Percentiles rank a stretch among this genome's conserved stretches.
Evolutionary conservation across 2,329 filamentous ascomycete species (phyloP).

Genomic region (Incumbomyces delicatus): DNA sequence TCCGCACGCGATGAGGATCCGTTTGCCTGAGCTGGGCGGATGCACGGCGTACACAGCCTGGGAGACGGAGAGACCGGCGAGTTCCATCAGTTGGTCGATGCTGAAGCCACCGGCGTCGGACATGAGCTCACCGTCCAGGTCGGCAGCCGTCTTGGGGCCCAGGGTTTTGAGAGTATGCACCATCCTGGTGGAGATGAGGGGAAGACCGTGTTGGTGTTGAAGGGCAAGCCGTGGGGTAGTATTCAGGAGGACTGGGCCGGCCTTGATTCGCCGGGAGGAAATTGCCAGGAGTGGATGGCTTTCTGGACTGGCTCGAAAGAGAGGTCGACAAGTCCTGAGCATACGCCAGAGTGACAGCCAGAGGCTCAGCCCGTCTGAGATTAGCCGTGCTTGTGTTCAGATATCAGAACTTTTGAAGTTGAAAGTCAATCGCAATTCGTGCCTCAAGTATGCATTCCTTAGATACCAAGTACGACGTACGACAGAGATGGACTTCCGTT

Average conservation of each 20-base stretch:
- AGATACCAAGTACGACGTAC: no score
- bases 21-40: conserved; percentile 58
- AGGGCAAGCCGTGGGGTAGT: no score
- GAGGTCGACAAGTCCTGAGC: not conserved
- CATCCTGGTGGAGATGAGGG: conserved; percentile 2
- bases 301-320: not conserved
- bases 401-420: no score
- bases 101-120: conserved; percentile 72
- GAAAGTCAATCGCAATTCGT: no score
- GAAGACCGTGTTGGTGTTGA: not conserved
- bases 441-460: no score
- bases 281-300: not conserved
- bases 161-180: conserved; percentile 52
- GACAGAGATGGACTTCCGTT: no score
- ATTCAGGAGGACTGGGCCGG: no score
- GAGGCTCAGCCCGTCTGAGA: not conserved
- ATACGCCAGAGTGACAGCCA: no score
- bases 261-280: not conserved
- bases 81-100: conserved; percentile 92
- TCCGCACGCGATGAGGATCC: conserved; percentile 81
- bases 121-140: conserved; percentile 92
- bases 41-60: conserved; percentile 85
- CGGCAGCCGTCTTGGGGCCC: conserved; percentile 74
- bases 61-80: conserved; percentile 85
- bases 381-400: no score